Conservation (phyloP, 2,329 filamentous ascomycete genomes). For the Geoglossum cookeanum region DNA sequence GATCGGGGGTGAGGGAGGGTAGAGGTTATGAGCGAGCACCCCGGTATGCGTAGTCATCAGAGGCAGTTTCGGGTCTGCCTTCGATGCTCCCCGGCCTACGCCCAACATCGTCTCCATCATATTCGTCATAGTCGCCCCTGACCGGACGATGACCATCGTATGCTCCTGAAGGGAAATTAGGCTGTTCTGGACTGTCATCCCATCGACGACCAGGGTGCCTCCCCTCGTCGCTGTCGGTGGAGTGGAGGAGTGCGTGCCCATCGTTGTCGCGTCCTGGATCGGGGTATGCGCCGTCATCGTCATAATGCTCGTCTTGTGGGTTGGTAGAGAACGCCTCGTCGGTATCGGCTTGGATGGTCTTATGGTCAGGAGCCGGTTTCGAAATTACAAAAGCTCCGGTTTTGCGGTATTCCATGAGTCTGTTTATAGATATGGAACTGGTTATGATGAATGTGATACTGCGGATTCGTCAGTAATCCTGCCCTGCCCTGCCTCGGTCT, state of each 20-base stretch:
- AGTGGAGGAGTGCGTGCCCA: conserved; percentile 30
- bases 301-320: conserved; percentile 23
- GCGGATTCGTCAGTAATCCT: neutral
- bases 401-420: conserved; percentile 35
- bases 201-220: neutral
- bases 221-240: conserved; percentile 17
- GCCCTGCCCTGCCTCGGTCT: neutral
- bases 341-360: conserved; percentile 28
- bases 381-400: conserved; percentile 30
- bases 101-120: neutral
- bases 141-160: neutral
- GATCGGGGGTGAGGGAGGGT: too few species aligned
- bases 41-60: neutral
- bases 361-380: conserved; percentile 22
- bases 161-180: neutral
- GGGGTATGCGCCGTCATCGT: conserved; percentile 24
- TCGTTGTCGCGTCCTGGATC: conserved; percentile 27
- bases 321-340: conserved; percentile 29
- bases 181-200: neutral
- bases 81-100: neutral
- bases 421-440: conserved; percentile 32
- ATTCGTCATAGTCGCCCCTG: neutral
- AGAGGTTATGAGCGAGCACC: neutral
- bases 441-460: conserved; percentile 36
- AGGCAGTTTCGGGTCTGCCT: neutral